A percentile compares a stretch with the other conserved stretches of the same genome.
phyloP scores from a whole-genome alignment of 2,329 filamentous ascomycete genomes.

The Fusarium nisikadoi region DNA sequence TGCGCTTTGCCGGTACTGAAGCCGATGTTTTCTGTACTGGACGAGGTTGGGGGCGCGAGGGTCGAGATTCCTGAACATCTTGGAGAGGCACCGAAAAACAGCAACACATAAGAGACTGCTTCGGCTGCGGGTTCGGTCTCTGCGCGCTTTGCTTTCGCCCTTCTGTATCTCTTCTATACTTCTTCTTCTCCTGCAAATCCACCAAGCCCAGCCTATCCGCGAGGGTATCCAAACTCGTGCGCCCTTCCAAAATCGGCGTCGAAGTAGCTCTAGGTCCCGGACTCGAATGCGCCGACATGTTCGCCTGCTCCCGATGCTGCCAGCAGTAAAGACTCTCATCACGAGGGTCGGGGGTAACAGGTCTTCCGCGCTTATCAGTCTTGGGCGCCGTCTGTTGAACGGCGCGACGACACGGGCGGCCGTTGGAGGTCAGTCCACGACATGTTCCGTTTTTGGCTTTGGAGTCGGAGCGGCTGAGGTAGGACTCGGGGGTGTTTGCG shows the following conservation, averaged over 20 bases:
- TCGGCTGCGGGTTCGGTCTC: constrained; percentile 29
- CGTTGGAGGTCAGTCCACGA: constrained; percentile 83
- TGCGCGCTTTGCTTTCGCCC: constrained; percentile 31
- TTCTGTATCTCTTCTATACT: constrained; percentile 41
- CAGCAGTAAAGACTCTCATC: constrained; percentile 83
- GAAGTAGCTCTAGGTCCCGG: constrained; percentile 55
- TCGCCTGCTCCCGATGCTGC: constrained; percentile 92
- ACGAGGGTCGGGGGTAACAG: constrained; percentile 57
- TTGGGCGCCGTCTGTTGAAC: constrained; percentile 57
- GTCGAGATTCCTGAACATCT: constrained; percentile 53
- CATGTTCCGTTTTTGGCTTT: constrained; percentile 87
- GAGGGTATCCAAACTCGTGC: constrained; percentile 87
- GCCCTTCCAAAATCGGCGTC: constrained; percentile 68
- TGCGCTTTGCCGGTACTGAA: constrained; percentile 29
- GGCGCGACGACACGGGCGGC: constrained; percentile 83
- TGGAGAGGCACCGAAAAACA: constrained; percentile 64
- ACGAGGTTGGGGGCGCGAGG: constrained; percentile 58
- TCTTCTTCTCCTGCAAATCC: constrained; percentile 64
- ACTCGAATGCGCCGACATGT: constrained; percentile 57
- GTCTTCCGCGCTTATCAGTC: constrained; percentile 35
- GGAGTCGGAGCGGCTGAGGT: constrained; percentile 83
- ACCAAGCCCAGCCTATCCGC: constrained; percentile 81
- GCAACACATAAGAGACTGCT: constrained; percentile 55
- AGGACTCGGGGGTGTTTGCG: constrained; percentile 78
- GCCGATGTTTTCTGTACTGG: constrained; percentile 55